A percentile compares a stretch with the other conserved stretches of the same genome.
Evolutionary conservation across 345 rosid species (phyloP).

Genomic region (Eucalyptus marginata): DNA sequence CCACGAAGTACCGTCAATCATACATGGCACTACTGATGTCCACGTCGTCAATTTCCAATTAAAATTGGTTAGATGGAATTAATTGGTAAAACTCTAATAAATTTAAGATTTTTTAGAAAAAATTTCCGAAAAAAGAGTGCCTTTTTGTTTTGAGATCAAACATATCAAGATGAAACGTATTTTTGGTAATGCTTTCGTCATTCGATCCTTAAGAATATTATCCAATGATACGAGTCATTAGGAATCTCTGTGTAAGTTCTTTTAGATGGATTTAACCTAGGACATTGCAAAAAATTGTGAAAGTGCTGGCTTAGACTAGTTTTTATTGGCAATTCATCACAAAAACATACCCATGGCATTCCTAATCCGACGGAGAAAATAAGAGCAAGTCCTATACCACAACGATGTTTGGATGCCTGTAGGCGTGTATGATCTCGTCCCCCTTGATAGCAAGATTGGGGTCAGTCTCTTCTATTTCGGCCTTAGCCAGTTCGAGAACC

Average conservation of each 20-base stretch:
- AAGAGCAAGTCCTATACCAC: background rate
- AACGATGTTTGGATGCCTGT: background rate
- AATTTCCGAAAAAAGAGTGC: fast-evolving
- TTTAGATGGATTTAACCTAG: background rate
- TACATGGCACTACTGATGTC: fast-evolving
- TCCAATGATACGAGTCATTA: background rate
- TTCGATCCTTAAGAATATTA: background rate
- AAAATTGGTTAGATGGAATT: too few species aligned
- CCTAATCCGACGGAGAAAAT: background rate
- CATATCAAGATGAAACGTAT: background rate
- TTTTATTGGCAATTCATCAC: background rate
- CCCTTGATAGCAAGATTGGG: background rate
- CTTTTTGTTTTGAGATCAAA: background rate
- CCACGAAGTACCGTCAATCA: fast-evolving
- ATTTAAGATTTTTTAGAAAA: too few species aligned
- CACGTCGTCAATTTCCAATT: fast-evolving
- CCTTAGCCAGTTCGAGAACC: background rate
- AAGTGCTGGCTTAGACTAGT: background rate
- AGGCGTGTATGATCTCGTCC: background rate
- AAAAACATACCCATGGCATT: background rate
- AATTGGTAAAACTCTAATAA: background rate
- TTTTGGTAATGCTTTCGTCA: background rate
- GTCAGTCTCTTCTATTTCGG: background rate
- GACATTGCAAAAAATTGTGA: background rate
- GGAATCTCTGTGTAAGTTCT: background rate